phyloP scores from a whole-genome alignment of 139 green algal genomes.

The Astrephomene gubernaculifera region DNA sequence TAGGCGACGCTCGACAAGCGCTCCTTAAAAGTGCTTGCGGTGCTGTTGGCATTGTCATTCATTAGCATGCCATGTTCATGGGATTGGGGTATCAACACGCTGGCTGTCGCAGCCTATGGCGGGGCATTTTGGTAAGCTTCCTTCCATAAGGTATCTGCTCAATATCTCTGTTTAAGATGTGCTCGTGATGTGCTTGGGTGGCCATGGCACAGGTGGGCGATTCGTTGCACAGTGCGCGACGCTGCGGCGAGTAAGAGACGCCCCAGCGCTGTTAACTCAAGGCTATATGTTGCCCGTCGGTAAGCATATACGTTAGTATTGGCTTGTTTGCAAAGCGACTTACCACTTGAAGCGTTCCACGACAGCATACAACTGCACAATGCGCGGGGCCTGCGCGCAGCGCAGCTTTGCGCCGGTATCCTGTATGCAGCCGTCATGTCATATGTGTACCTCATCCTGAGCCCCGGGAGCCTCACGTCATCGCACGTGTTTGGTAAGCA shows the following conservation, averaged over 20 bases:
- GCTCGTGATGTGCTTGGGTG: not conserved
- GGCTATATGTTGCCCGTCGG: constrained; percentile 11
- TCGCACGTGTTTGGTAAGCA: constrained; percentile 27
- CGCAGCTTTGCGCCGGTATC: constrained; percentile 24
- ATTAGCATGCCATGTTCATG: constrained; percentile 17
- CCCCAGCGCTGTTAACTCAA: not conserved
- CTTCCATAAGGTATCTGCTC: too few species aligned
- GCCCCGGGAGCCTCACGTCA: constrained; percentile 1
- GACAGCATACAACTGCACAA: constrained; percentile 29
- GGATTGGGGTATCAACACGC: not conserved
- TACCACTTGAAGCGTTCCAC: too few species aligned
- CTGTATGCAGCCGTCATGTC: constrained; percentile 28
- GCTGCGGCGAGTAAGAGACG: not conserved
- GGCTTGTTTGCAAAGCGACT: too few species aligned
- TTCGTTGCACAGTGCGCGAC: constrained; percentile 3
- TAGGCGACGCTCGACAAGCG: not conserved
- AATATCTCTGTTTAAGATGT: too few species aligned
- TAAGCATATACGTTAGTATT: too few species aligned
- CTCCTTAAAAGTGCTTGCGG: not conserved
- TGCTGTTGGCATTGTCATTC: not conserved
- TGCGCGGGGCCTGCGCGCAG: constrained; percentile 22
- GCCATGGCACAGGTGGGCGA: constrained; percentile 2
- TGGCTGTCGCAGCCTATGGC: not conserved
- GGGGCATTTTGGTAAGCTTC: constrained; percentile 6
- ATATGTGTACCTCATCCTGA: constrained; percentile 16